Percentiles rank a stretch among this genome's conserved stretches.
Evolutionary conservation across 2,329 filamentous ascomycete genomes (phyloP).

Genomic region (Aureobasidium subglaciale): DNA sequence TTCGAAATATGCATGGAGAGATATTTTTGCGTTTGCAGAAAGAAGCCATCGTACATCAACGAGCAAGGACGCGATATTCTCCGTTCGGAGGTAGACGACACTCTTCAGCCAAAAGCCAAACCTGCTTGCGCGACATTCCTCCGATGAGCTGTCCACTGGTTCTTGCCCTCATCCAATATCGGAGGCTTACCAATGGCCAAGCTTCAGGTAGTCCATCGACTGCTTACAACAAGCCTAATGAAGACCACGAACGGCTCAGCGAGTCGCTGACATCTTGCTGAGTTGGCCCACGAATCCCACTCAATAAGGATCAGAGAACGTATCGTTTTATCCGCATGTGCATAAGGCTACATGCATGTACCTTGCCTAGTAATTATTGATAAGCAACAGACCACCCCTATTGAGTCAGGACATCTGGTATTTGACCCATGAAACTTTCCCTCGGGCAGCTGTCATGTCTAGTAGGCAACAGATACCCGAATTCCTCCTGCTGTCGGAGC

Average conservation of each 20-base stretch:
- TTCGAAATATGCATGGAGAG: conserved; percentile 1
- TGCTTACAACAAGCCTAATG: background rate
- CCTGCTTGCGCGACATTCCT: conserved; percentile 9
- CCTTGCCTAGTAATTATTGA: background rate
- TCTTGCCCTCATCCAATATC: background rate
- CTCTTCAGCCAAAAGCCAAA: background rate
- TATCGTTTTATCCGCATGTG: conserved; percentile 4
- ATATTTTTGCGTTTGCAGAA: background rate
- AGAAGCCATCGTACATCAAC: background rate
- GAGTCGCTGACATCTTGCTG: background rate
- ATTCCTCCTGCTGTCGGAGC: conserved; percentile 6
- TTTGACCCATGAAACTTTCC: background rate
- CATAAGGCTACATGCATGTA: conserved; percentile 13
- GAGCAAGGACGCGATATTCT: background rate
- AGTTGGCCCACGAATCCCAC: background rate
- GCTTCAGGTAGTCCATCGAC: background rate
- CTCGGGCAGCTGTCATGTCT: conserved; percentile 4
- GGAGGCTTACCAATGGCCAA: background rate
- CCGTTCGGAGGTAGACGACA: background rate
- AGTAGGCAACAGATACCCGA: background rate
- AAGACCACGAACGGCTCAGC: too few relatives aligned
- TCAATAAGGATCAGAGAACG: background rate
- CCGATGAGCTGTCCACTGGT: background rate
- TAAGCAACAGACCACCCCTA: background rate
- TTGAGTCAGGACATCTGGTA: background rate